phyloP scores from a whole-genome alignment of 192 early-diverging fungal species.

The Gigaspora rosea region DNA sequence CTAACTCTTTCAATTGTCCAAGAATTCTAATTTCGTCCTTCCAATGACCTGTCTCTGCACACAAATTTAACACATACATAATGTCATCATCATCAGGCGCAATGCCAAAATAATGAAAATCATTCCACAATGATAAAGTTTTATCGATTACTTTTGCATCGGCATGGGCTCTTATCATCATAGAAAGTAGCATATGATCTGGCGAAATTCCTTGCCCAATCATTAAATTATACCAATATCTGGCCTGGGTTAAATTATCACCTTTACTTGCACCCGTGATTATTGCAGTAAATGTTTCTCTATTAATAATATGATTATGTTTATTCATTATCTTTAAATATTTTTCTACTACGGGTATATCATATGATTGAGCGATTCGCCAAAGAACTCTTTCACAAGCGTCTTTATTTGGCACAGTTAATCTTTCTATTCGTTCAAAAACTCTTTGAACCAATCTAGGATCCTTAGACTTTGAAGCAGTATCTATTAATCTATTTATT shows the following conservation, averaged over 20 bases:
- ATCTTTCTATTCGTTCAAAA: neutral
- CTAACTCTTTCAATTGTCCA: slow-evolving; percentile 2
- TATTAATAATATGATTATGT: neutral
- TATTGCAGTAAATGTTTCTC: slow-evolving; percentile 10
- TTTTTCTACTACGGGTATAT: neutral
- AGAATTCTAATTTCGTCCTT: neutral
- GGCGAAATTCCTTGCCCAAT: neutral
- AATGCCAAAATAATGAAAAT: slow-evolving; percentile 3
- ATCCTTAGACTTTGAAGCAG: neutral
- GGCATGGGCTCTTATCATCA: neutral
- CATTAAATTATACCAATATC: slow-evolving; percentile 14
- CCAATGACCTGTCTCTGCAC: neutral
- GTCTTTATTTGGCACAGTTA: neutral
- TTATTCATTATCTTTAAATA: slow-evolving; percentile 25
- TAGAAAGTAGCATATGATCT: neutral
- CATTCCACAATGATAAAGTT: slow-evolving; percentile 14
- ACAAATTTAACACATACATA: neutral
- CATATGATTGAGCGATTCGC: neutral
- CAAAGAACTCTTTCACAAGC: slow-evolving; percentile 19
- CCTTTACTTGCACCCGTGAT: slow-evolving; percentile 16
- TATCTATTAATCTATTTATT: slow-evolving; percentile 30
- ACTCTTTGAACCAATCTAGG: neutral
- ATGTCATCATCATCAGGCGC: slow-evolving; percentile 12
- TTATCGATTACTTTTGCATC: neutral
- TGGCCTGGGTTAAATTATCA: neutral